Conservation (phyloP, 75 land plant species). For the Chamaecyparis obtusa region DNA sequence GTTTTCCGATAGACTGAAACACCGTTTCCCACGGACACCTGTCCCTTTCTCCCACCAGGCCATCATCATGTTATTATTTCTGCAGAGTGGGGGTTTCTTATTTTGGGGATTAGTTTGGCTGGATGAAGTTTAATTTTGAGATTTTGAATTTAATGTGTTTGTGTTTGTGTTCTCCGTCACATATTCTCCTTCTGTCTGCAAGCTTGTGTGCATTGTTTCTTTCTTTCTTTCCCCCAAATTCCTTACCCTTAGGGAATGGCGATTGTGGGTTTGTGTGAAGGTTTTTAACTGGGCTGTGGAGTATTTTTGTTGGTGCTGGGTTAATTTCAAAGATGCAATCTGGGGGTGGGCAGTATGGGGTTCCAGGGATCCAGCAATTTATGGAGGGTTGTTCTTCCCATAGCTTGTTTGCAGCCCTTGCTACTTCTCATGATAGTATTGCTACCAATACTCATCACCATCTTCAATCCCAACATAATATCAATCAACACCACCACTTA, state of each 20-base stretch:
- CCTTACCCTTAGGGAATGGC: constrained; percentile 3
- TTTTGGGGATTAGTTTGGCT: background rate
- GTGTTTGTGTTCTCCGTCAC: constrained; percentile 7
- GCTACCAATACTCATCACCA: background rate
- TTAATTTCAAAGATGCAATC: constrained; percentile 23
- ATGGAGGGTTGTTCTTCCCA: constrained; percentile 20
- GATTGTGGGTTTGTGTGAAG: constrained; percentile 9
- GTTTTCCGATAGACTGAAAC: background rate
- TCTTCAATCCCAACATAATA: constrained; percentile 6
- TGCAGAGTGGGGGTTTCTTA: background rate
- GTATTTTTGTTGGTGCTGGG: background rate
- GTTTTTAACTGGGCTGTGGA: background rate
- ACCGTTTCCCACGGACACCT: constrained; percentile 9
- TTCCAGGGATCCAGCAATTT: constrained; percentile 44
- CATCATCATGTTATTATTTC: constrained; percentile 9
- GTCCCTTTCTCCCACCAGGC: constrained; percentile 7
- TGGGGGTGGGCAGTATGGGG: constrained; percentile 20
- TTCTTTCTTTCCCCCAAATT: background rate
- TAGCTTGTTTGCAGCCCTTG: constrained; percentile 5
- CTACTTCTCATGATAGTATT: background rate
- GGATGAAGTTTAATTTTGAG: background rate
- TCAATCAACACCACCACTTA: background rate
- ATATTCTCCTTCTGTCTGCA: background rate
- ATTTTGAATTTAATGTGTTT: background rate
- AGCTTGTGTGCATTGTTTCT: background rate